Conservation (phyloP, 495 filamentous ascomycete species). For the Annulohypoxylon maeteangense region DNA sequence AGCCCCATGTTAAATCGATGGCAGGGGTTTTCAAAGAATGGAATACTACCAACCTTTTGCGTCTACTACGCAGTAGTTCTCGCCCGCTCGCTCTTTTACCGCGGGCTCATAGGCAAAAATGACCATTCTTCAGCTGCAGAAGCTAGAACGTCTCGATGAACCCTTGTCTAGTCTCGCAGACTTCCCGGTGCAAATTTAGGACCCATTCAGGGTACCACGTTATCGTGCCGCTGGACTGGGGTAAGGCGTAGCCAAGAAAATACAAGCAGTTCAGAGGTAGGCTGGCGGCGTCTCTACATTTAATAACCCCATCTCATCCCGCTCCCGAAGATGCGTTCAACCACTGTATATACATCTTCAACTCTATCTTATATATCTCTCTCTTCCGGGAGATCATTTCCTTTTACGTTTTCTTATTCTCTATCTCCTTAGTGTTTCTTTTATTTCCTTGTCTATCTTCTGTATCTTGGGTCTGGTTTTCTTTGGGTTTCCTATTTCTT, state of each 20-base stretch:
- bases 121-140: slow-evolving; percentile 25
- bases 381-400: slow-evolving; percentile 44
- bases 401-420: slow-evolving; percentile 52
- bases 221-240: slow-evolving; percentile 44
- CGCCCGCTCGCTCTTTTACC: slow-evolving; percentile 22
- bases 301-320: slow-evolving; percentile 41
- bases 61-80: slow-evolving; percentile 39
- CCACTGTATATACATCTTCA: slow-evolving; percentile 45
- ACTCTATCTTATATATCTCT: slow-evolving; percentile 39
- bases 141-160: slow-evolving; percentile 4
- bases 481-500: slow-evolving; percentile 48
- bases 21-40: slow-evolving; percentile 34
- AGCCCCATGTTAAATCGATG: slow-evolving; percentile 34
- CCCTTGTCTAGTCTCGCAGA: slow-evolving; percentile 16
- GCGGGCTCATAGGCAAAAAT: slow-evolving; percentile 38
- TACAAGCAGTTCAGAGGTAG: slow-evolving; percentile 6
- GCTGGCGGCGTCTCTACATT: slow-evolving; percentile 31
- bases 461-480: slow-evolving; percentile 38
- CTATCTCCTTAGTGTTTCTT: slow-evolving; percentile 35
- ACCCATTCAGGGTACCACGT: slow-evolving; percentile 30
- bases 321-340: slow-evolving; percentile 28
- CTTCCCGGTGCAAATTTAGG: slow-evolving; percentile 35
- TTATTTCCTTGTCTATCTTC: slow-evolving; percentile 46
- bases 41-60: slow-evolving; percentile 34
- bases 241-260: slow-evolving; percentile 34